A percentile compares a stretch with the other conserved stretches of the same genome.
These are phyloP conservation scores for Pseudonitzschia multiseries DNA, from an alignment of 108 stramenopile genomes.

Conservation along the genomic window DNA sequence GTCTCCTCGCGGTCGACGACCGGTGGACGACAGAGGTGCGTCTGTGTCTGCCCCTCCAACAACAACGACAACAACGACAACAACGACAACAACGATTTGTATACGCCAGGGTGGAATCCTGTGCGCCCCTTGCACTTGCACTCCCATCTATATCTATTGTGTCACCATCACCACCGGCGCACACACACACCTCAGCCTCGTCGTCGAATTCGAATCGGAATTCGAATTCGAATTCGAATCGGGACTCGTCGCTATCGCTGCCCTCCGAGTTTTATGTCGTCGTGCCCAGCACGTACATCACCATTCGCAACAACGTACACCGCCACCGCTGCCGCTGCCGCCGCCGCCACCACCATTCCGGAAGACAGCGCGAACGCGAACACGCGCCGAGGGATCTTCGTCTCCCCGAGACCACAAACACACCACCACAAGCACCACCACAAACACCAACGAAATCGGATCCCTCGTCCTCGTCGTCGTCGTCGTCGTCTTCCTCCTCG, in stretches of 20 bases:
- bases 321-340: background rate
- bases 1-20: slow-evolving; percentile 3
- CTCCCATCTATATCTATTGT: too few relatives aligned
- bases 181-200: background rate
- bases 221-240: background rate
- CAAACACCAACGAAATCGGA: too few relatives aligned
- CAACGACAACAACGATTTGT: background rate
- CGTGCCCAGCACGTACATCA: slow-evolving; percentile 30
- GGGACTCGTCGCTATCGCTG: background rate
- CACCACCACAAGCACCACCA: too few relatives aligned
- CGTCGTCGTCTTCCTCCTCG: too few relatives aligned
- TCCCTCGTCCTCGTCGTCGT: too few relatives aligned
- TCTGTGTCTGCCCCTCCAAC: background rate
- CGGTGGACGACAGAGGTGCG: background rate
- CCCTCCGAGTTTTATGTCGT: slow-evolving; percentile 15
- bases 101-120: slow-evolving; percentile 4
- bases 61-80: background rate
- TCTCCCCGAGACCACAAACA: too few relatives aligned
- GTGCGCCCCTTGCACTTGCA: background rate
- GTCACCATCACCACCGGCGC: background rate
- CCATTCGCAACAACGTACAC: background rate
- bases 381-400: too few relatives aligned
- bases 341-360: too few relatives aligned
- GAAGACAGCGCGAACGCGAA: too few relatives aligned
- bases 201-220: background rate